Base-by-base conservation (phyloP, 805 yeast species). In the Wickerhamiella siamensis region DNA sequence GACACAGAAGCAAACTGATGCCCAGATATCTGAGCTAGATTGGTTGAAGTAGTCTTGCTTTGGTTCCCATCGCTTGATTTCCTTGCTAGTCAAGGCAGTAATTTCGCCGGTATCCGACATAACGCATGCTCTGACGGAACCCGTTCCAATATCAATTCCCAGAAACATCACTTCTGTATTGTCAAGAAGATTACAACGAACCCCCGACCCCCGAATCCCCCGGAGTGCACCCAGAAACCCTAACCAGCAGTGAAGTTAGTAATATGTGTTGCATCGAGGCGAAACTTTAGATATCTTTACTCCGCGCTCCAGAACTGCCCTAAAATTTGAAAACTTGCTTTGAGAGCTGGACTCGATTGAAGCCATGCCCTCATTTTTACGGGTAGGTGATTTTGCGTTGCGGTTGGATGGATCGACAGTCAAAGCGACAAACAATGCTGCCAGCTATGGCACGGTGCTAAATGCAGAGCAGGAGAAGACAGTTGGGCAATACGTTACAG, bases 111-210 rank as follows among this genome's bases (percentile, higher is more conserved):
- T 66, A 52, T 76, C 72, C 59, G 87, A 91, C 48, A 88, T 83
- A 14, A 91, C 66, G 53, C 95, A 88, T 4, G 97, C 97, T 49
- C 98, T 70, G 4, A 95, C 96, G 2, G 94, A 82, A 14, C 97
- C 98, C 0, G 97, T 87, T n/a, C 98, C 98, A 20, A 91, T 93
- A 56, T 83, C 95, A 5, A 83, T 86, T 41, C 95, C 95, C 42
- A 83, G 72, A 54, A 76, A 83, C 54, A 52, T 51, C 21, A 22
- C 5, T 9, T 16, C 29, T 24, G 29, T 12, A n/a, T n/a, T n/a
- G n/a, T n/a, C n/a, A n/a, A n/a, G n/a, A n/a, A n/a, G n/a, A n/a
- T n/a, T n/a, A n/a, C n/a, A n/a, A n/a, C n/a, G n/a, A n/a, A n/a
- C n/a, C n/a, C n/a, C n/a, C n/a, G n/a, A n/a, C n/a, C n/a, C n/a